Percentiles rank a stretch among this genome's conserved stretches.
These are phyloP conservation scores for Xerocomellus amylosporus DNA, from an alignment of 768 basidiomycete genomes.

Conservation along the genomic window DNA sequence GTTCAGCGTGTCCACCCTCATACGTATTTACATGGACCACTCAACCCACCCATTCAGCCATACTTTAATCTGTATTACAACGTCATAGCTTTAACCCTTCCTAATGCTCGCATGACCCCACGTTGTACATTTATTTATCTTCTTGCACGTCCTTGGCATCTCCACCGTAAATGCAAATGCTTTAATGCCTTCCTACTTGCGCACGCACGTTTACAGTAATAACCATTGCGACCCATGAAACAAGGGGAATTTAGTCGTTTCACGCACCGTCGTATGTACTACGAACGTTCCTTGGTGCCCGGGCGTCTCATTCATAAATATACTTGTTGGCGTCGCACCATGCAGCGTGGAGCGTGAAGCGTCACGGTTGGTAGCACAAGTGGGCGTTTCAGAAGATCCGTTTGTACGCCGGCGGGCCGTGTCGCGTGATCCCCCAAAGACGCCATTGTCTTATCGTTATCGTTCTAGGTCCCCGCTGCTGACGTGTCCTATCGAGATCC, in stretches of 20 bases:
- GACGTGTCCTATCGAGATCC: too few relatives aligned
- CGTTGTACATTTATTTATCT: slow-evolving; percentile 1
- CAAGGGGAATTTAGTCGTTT: neutral
- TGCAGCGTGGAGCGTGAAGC: too few relatives aligned
- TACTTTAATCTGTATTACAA: slow-evolving; percentile 17
- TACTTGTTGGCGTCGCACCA: too few relatives aligned
- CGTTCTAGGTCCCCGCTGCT: too few relatives aligned
- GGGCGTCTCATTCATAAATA: too few relatives aligned
- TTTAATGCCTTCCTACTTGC: neutral
- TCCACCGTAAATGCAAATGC: neutral
- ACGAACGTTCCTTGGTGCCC: neutral
- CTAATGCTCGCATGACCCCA: slow-evolving; percentile 9
- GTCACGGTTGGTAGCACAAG: too few relatives aligned
- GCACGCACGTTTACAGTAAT: neutral
- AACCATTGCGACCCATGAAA: neutral
- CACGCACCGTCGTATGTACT: neutral
- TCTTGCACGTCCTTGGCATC: slow-evolving; percentile 7
- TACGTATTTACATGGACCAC: slow-evolving; percentile 24
- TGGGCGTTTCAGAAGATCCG: too few relatives aligned
- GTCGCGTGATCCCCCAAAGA: too few relatives aligned
- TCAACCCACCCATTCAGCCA: neutral
- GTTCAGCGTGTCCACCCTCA: slow-evolving; percentile 5
- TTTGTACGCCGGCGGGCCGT: too few relatives aligned
- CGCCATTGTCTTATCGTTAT: too few relatives aligned
- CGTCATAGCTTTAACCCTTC: neutral